phyloP scores from a whole-genome alignment of 2,329 filamentous ascomycete species.

The Cladosporium halotolerans region DNA sequence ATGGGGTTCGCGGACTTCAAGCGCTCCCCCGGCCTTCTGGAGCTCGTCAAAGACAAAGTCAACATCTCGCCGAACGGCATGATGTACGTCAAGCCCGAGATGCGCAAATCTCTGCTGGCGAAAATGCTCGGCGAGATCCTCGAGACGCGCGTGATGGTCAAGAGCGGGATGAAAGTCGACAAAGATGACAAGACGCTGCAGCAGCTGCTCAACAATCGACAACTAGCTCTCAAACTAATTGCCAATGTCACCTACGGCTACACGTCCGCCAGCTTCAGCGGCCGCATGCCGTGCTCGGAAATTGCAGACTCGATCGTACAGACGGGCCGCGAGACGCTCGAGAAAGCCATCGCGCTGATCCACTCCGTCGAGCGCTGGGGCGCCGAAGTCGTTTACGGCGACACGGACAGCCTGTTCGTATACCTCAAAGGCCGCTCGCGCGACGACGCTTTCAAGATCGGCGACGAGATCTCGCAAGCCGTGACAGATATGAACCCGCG shows the following conservation, averaged over 20 bases:
- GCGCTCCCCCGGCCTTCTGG: conserved; percentile 66
- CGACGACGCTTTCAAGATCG: conserved; percentile 85
- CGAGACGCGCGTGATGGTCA: conserved; percentile 95
- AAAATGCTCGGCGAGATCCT: conserved; percentile 97
- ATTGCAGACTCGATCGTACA: conserved; percentile 98
- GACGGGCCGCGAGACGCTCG: conserved; percentile 87
- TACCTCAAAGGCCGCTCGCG: conserved; percentile 80
- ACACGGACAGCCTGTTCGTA: conserved; percentile 93
- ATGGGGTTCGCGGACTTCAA: conserved; percentile 90
- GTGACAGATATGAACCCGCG: conserved; percentile 86
- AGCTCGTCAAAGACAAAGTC: conserved; percentile 74
- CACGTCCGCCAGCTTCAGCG: conserved; percentile 92
- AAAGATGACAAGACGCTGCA: conserved; percentile 83
- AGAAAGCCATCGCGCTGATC: conserved; percentile 87
- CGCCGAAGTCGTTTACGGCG: conserved; percentile 95
- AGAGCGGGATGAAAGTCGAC: conserved; percentile 90
- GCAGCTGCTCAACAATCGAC: conserved; percentile 83
- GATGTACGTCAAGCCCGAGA: conserved; percentile 81
- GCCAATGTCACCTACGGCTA: conserved; percentile 99
- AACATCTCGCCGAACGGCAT: conserved; percentile 95
- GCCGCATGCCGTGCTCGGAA: conserved; percentile 94
- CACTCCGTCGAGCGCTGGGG: conserved; percentile 83
- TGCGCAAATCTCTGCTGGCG: conserved; percentile 83
- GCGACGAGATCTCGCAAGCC: conserved; percentile 80
- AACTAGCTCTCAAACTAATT: conserved; percentile 87